A percentile compares a stretch with the other conserved stretches of the same genome.
phyloP scores from a whole-genome alignment of 2,329 filamentous ascomycete genomes.

The Venturia pyrina region DNA sequence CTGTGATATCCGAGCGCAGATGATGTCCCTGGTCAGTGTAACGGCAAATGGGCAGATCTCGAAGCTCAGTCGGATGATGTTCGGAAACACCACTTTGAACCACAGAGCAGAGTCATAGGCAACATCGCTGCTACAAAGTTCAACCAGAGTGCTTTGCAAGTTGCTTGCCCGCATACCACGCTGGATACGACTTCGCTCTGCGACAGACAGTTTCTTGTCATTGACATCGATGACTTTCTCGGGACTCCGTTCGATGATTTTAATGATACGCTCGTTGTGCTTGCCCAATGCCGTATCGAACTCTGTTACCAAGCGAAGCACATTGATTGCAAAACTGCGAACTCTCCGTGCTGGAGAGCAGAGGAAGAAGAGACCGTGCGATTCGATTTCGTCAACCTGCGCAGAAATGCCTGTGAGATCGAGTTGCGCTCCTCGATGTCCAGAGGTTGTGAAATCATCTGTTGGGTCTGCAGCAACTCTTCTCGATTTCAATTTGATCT shows the following conservation, averaged over 20 bases:
- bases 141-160: conserved; percentile 75
- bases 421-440: conserved; percentile 64
- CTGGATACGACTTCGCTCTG: conserved; percentile 84
- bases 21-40: conserved; percentile 78
- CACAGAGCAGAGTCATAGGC: conserved; percentile 91
- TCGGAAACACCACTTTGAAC: conserved; percentile 97
- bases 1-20: conserved; percentile 84
- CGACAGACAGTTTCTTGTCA: conserved; percentile 81
- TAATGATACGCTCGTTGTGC: conserved; percentile 71
- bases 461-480: conserved; percentile 55
- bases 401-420: conserved; percentile 83
- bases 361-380: conserved; percentile 91
- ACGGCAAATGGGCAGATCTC: conserved; percentile 88
- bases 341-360: conserved; percentile 92
- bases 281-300: conserved; percentile 86
- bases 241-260: conserved; percentile 84
- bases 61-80: conserved; percentile 80
- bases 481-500: conserved; percentile 77
- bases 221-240: conserved; percentile 84
- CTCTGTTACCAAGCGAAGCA: conserved; percentile 82
- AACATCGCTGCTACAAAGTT: conserved; percentile 89
- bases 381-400: conserved; percentile 93
- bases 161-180: conserved; percentile 79
- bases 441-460: conserved; percentile 51
- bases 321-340: conserved; percentile 81